phyloP scores from a whole-genome alignment of 805 yeast species.

The Lipomyces sp. region DNA sequence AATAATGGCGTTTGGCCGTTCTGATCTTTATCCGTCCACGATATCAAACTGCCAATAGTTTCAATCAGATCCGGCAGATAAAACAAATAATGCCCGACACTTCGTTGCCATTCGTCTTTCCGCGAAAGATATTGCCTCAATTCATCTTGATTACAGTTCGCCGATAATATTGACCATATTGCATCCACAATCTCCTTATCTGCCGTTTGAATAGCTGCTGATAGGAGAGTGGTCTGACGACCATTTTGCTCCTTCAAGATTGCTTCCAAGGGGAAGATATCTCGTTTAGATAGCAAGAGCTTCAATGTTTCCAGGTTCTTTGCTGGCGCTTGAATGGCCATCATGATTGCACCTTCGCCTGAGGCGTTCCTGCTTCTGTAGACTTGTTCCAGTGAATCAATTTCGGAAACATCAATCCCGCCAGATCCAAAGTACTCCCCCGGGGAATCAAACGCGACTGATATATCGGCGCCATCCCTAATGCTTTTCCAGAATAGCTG shows the following conservation, averaged over 20 bases:
- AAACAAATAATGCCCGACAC: constrained; percentile 75
- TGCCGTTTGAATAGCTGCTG: constrained; percentile 64
- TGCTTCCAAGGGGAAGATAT: constrained; percentile 66
- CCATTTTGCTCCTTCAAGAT: constrained; percentile 65
- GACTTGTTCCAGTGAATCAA: constrained; percentile 35
- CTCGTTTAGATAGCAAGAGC: constrained; percentile 53
- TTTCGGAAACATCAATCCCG: constrained; percentile 33
- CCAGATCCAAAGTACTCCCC: constrained; percentile 28
- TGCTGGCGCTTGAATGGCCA: constrained; percentile 55
- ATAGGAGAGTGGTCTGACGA: constrained; percentile 60
- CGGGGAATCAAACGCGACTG: constrained; percentile 29
- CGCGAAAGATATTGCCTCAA: constrained; percentile 54
- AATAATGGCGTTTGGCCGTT: constrained; percentile 79
- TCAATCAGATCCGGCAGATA: constrained; percentile 59
- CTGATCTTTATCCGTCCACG: constrained; percentile 71
- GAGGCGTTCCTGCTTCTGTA: constrained; percentile 31
- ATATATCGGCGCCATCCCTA: constrained; percentile 37
- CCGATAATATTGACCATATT: constrained; percentile 53
- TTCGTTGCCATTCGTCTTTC: constrained; percentile 59
- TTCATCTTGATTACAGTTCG: constrained; percentile 54
- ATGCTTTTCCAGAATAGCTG: constrained; percentile 59
- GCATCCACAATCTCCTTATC: constrained; percentile 53
- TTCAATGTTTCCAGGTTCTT: constrained; percentile 54
- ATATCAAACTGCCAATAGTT: constrained; percentile 59
- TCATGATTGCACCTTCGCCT: constrained; percentile 76